Evolutionary conservation across 306 rosid genomes (phyloP).

Genomic region (Hippophae rhamnoides): DNA sequence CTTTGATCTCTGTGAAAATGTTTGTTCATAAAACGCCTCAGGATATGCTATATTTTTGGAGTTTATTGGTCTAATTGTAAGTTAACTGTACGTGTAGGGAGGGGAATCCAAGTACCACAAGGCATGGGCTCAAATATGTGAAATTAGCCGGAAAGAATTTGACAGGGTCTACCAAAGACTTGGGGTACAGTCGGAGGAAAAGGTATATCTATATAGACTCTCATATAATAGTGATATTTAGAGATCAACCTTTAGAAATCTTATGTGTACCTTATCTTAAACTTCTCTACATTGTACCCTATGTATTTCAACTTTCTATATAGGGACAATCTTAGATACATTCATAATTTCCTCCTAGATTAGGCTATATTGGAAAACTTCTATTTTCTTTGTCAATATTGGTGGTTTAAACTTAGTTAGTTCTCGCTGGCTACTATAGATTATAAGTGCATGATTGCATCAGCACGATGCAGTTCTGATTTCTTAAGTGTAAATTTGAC

Average conservation of each 20-base stretch:
- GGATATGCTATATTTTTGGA: background rate
- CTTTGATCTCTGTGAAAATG: slow-evolving; percentile 8
- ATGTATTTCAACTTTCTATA: no score
- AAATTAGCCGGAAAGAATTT: slow-evolving; percentile 78
- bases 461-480: no score
- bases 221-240: background rate
- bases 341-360: no score
- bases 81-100: slow-evolving; percentile 34
- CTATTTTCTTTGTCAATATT: no score
- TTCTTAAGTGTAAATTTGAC: no score
- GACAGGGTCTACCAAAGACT: slow-evolving; percentile 77
- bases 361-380: no score
- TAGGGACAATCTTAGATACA: no score
- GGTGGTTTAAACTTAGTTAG: no score
- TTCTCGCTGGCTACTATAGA: no score
- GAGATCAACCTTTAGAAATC: background rate
- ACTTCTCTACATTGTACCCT: no score
- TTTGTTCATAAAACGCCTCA: background rate
- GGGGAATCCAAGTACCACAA: slow-evolving; percentile 58
- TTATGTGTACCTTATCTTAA: background rate
- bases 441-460: no score
- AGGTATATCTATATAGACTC: slow-evolving; percentile 30
- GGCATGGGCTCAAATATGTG: slow-evolving; percentile 86
- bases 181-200: slow-evolving; percentile 70
- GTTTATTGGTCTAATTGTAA: slow-evolving; percentile 3